These are phyloP conservation scores for Candida coquimbonensis DNA, from an alignment of 805 yeast genomes.

Conservation along the genomic window DNA sequence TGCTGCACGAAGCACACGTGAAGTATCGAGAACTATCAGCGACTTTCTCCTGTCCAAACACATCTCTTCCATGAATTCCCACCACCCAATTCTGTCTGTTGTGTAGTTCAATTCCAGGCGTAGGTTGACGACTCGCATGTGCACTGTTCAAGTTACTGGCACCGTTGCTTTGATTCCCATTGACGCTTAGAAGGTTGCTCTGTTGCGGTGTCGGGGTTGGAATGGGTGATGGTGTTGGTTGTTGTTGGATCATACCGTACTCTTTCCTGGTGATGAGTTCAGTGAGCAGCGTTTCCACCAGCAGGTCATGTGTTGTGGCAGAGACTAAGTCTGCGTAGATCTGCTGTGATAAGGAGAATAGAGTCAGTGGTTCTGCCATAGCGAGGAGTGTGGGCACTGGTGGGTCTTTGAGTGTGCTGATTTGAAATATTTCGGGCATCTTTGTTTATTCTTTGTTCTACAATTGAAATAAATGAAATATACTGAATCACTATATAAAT, in stretches of 20 bases:
- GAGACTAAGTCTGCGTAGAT: slow-evolving; percentile 5
- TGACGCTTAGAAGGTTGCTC: not conserved
- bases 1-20: slow-evolving; percentile 70
- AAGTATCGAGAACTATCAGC: slow-evolving; percentile 57
- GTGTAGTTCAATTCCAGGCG: slow-evolving; percentile 15
- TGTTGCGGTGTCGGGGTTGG: not conserved
- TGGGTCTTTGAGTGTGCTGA: too few species aligned
- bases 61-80: slow-evolving; percentile 27
- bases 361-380: slow-evolving; percentile 5
- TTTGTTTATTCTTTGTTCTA: too few species aligned
- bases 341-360: slow-evolving; percentile 3
- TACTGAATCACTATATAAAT: too few species aligned
- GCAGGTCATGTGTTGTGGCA: slow-evolving; percentile 3
- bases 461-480: too few species aligned
- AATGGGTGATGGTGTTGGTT: slow-evolving; percentile 5
- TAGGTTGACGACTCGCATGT: slow-evolving; percentile 8
- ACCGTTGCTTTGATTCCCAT: not conserved
- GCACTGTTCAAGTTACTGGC: not conserved
- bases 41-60: slow-evolving; percentile 43
- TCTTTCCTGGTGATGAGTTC: slow-evolving; percentile 6
- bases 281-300: slow-evolving; percentile 1
- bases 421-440: too few species aligned
- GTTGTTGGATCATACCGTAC: slow-evolving; percentile 1
- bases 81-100: slow-evolving; percentile 14
- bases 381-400: too few species aligned